phyloP scores from a whole-genome alignment of 1,139 yeast genomes.

The Zhuliangozyma parablackwelliae region DNA sequence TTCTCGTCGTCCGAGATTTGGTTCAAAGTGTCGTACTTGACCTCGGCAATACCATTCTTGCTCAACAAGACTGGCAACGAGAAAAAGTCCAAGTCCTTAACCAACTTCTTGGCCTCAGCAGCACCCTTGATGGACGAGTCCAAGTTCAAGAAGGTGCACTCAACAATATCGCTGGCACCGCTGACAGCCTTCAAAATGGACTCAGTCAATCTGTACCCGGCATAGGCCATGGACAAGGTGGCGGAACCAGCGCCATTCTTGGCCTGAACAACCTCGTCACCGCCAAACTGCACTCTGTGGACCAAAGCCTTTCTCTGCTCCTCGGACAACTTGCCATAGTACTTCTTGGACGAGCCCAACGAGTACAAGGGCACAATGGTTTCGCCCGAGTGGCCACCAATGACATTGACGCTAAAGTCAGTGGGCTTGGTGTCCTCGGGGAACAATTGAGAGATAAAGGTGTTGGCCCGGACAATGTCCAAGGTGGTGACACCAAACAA shows the following conservation, averaged over 20 bases:
- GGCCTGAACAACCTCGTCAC: conserved; percentile 98
- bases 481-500: conserved; percentile 96
- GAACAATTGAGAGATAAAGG: conserved; percentile 75
- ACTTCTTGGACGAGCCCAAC: conserved; percentile 40
- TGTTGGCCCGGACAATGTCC: conserved; percentile 89
- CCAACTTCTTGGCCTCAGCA: conserved; percentile 71
- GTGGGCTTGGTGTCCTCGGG: conserved; percentile 54
- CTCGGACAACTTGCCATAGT: conserved; percentile 41
- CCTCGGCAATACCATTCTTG: conserved; percentile 79
- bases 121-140: conserved; percentile 48
- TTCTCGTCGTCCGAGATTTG: conserved; percentile 56
- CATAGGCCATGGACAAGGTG: conserved; percentile 97
- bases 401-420: conserved; percentile 71
- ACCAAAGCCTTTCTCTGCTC: conserved; percentile 68
- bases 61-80: conserved; percentile 90
- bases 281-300: conserved; percentile 96
- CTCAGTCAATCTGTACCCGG: conserved; percentile 92
- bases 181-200: conserved; percentile 74
- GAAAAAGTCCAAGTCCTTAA: conserved; percentile 85
- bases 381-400: conserved; percentile 98
- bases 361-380: conserved; percentile 95
- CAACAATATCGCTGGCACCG: conserved; percentile 68
- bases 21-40: conserved; percentile 48
- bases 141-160: conserved; percentile 66
- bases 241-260: conserved; percentile 99